Base-by-base conservation (phyloP, 2,329 filamentous ascomycete species). In the Chalaropsis thielavioides region DNA sequence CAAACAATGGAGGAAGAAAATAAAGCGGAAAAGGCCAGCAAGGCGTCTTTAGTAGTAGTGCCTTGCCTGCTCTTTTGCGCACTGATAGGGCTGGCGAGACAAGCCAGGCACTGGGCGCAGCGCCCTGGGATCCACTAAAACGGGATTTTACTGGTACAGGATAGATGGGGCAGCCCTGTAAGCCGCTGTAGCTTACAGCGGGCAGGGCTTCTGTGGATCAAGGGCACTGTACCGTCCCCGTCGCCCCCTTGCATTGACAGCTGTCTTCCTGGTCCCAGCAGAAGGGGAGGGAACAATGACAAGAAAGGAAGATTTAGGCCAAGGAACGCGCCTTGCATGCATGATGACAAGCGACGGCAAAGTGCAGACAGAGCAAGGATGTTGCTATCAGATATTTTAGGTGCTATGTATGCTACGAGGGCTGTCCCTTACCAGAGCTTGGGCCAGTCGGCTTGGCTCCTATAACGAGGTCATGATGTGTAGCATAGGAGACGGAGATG, bases 21-120 rank as follows among this genome's bases (percentile, higher is more conserved):
- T 51, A 15, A 51, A 40, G 24, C n/a, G 27, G 24, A 66, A 66
- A 31, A 63, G 51, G 51, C 59, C 35, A 59, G 31, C 61, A 43
- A 66, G 51, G 24, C 44, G 46, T 35, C 24, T 22, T 58, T 7
- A 15, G 44, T 56, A 38, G 22, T 17, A 22, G 13, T 58, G 10
- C 31, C 13, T 54, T 3, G 19, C 15, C 27, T 64, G 7, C 31
- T 31, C 6, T 10, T 24, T 24, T 31, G 38, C 24, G 51, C 31
- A 35, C 15, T 35, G 15, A 38, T n/a, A 58, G 54, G 15, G 54
- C 27, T 19, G 27, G 24, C 10, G n/a, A n/a, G 13, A 46, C 43
- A 46, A 19, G 15, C 2, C 15, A n/a, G 2, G 15, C 15, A 46
- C 43, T 46, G 15, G 54, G 54, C 13, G n/a, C 38, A 19, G 54